phyloP scores from a whole-genome alignment of 805 yeast genomes.

The Candida arabinofermentans region DNA sequence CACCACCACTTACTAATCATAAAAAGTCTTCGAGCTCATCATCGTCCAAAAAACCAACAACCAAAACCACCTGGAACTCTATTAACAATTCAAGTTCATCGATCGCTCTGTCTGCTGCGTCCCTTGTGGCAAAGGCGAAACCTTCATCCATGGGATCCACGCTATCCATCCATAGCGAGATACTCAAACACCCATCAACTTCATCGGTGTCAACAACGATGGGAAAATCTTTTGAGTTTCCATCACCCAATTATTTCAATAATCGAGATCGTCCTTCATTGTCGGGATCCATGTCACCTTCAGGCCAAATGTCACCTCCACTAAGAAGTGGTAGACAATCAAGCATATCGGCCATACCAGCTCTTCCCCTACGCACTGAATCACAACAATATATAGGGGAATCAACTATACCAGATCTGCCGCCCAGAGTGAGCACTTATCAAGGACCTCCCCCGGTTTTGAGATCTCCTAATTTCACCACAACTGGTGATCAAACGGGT shows the following conservation, averaged over 20 bases:
- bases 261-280: neutral
- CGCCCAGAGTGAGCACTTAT: neutral
- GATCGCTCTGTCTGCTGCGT: slow-evolving; percentile 34
- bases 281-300: neutral
- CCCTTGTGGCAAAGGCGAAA: slow-evolving; percentile 30
- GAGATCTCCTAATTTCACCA: neutral
- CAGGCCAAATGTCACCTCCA: neutral
- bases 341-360: neutral
- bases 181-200: neutral
- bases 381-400: neutral
- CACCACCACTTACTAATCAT: too few species aligned
- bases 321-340: neutral
- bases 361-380: neutral
- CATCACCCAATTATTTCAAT: neutral
- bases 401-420: neutral
- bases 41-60: neutral
- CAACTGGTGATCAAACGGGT: neutral
- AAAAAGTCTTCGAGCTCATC: too few species aligned
- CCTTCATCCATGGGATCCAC: slow-evolving; percentile 23
- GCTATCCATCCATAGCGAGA: neutral
- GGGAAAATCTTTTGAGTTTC: neutral
- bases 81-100: slow-evolving; percentile 27
- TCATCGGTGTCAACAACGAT: neutral
- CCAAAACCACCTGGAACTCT: slow-evolving; percentile 25
- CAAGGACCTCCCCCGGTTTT: neutral